A percentile compares a stretch with the other conserved stretches of the same genome.
Evolutionary conservation across 805 yeast genomes (phyloP).

Genomic region (Yarrowia deformans): DNA sequence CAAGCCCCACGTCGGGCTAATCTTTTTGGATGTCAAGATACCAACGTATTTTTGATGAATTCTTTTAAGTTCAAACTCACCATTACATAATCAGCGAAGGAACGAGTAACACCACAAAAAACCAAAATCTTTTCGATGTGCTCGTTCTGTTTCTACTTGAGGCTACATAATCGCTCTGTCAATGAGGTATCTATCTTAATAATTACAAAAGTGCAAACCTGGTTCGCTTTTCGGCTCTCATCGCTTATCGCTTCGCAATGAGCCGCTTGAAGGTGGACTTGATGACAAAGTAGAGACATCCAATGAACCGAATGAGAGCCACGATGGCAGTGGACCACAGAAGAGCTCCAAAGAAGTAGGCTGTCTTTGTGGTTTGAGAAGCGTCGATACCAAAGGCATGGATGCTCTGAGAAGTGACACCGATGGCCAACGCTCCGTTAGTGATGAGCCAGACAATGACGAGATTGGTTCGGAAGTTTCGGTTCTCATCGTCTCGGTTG

Average conservation of each 20-base stretch:
- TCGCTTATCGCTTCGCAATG: constrained; percentile 19
- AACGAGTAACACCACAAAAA: no score
- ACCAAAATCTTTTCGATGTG: no score
- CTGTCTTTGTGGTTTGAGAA: constrained; percentile 46
- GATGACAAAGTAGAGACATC: constrained; percentile 59
- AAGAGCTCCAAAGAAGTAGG: constrained; percentile 56
- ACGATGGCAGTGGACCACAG: constrained; percentile 69
- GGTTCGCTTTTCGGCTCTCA: no score
- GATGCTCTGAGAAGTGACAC: constrained; percentile 51
- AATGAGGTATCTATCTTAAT: constrained; percentile 11
- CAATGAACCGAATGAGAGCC: constrained; percentile 64
- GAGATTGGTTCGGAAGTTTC: constrained; percentile 54
- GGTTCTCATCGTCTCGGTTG: constrained; percentile 51
- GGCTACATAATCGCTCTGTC: no score
- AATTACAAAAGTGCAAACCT: constrained; percentile 2
- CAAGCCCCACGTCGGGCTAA: constrained; percentile 32
- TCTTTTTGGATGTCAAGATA: no score
- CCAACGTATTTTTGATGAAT: no score
- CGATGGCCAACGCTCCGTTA: constrained; percentile 51
- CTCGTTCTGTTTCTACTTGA: no score
- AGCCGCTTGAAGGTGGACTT: constrained; percentile 39
- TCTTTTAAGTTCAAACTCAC: no score
- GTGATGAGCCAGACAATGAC: constrained; percentile 53
- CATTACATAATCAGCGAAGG: no score
- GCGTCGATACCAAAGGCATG: constrained; percentile 49